Base-by-base conservation (phyloP, 2,329 filamentous ascomycete species). In the Neofusicoccum laricinum region DNA sequence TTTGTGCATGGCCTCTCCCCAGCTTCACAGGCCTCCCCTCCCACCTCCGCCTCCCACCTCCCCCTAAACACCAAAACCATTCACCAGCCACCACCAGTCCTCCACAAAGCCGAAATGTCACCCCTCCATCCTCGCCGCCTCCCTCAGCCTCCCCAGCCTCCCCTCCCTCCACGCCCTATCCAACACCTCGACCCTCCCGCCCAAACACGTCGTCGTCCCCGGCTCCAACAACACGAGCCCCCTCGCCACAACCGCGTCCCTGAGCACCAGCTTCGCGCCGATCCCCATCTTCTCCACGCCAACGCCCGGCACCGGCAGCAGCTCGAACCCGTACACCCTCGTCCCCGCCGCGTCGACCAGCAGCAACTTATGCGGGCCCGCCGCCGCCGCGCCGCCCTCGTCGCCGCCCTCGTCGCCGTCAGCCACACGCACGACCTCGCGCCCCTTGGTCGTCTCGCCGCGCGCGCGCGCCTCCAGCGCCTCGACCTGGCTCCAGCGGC, bases 401-500 rank as follows among this genome's bases (percentile, higher is more conserved):
- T n/a, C n/a, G n/a, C n/a, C n/a, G n/a, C n/a, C n/a, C n/a, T n/a
- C n/a, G n/a, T n/a, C n/a, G n/a, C n/a, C n/a, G n/a, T n/a, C n/a
- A 0, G 88, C 84, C 0, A 95, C 85, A 2, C 94, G 85, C 17
- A 98, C 87, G 34, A 99, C 87, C 74, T 97, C 90, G 10, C 93
- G 80, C 0, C 95, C 95, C 45, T 87, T 85, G 0, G 85, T 91
- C 68, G 82, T 85, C 78, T 94, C 91, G 0, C 91, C 91, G 12
- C 90, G 84, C 71, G 90, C 87, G 49, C 88, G 81, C 48, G 88
- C 85, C 75, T 94, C 91, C 6, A 95, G 86, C 38, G 88, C 87
- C 75, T 97, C 92, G 36, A 97, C 85, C 76, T 97, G 92, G 68
- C 92, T 89, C 92, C 93, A 96, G 59, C 90, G 85, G 70, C 90